Conservation (phyloP, 148 eudicot genomes). For the Diospyros lotus region DNA sequence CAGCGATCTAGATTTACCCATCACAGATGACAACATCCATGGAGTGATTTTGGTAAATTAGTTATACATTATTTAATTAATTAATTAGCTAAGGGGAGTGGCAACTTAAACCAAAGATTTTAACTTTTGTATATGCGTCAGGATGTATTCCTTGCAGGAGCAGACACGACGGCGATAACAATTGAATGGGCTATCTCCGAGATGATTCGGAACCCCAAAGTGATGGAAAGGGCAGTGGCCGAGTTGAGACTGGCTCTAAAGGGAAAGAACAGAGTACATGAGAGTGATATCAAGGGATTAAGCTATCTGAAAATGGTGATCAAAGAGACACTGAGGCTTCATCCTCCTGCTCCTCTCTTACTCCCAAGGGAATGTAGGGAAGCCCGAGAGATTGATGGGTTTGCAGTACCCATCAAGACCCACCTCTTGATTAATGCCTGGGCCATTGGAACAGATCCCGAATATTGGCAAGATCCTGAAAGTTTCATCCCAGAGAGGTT, state of each 20-base stretch:
- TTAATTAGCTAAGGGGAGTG: background rate
- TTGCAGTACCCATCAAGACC: conserved; percentile 22
- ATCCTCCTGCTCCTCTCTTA: conserved; percentile 21
- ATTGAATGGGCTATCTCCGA: conserved; percentile 26
- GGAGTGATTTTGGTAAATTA: background rate
- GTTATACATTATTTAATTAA: too few relatives aligned
- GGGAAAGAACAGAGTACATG: conserved; percentile 16
- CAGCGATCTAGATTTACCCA: background rate
- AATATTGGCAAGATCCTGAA: conserved; percentile 13
- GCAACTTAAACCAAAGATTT: background rate
- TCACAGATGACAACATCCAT: background rate
- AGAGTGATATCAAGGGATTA: conserved; percentile 13
- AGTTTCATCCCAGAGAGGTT: conserved; percentile 22
- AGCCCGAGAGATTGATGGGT: conserved; percentile 18
- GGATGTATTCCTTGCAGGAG: background rate
- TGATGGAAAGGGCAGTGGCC: conserved; percentile 24
- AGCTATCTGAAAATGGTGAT: conserved; percentile 24
- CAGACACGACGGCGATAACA: background rate
- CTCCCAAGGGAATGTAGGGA: conserved; percentile 26
- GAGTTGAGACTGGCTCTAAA: conserved; percentile 19
- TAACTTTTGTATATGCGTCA: background rate
- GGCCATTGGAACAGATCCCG: conserved; percentile 31
- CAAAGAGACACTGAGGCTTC: conserved; percentile 29
- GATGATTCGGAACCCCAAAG: conserved; percentile 21
- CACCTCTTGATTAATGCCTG: conserved; percentile 22